Base-by-base conservation (phyloP, 306 rosid species). In the Citrullus mucosospermus region DNA sequence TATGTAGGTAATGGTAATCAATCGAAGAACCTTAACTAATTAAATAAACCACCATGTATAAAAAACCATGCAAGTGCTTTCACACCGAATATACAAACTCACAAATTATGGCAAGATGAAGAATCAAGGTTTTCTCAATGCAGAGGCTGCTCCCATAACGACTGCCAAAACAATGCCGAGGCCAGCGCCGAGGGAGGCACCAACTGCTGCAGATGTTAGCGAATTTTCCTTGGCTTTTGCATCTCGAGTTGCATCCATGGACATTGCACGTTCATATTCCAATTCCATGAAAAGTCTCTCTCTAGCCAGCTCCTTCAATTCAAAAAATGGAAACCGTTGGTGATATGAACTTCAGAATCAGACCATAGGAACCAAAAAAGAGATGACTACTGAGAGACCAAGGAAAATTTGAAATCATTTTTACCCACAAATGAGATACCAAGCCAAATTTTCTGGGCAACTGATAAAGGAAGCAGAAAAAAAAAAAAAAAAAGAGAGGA, bases 111-210 rank as follows among this genome's bases (percentile, higher is more conserved):
- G 14, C 22, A 30, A 50, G 25, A 72, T 48, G 60, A 25, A 50
- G 60, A 25, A 3, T 84, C 85, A 95, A 54, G 99, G 99, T 80
- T 92, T 92, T 90, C 99, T 91, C 81, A 95, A 83, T 85, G 97
- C 99, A 77, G 99, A 95, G 74, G 99, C 97, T 75, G 99, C 99
- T 61, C 98, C 99, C 96, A 95, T 91, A 78, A 90, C 97, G 54
- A 95, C 86, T 9, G 99, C 99, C 58, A 95, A 79, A 20, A 89
- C 91, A 85, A 95, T 69, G 84, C 99, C 96, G 51, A 95, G 88
- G 79, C 97, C 93, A 22, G 99, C 99, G 25, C 99, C 99, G 13
- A 92, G 68, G 17, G 97, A 92, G 63, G 99, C 97, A 57, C 99
- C 99, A 82, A 88, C 93, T 15, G 97, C 89, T 20, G 99, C 97